A percentile compares a stretch with the other conserved stretches of the same genome.
Evolutionary conservation across 78 protist genomes (phyloP).

Genomic region (Guillardia theta): DNA sequence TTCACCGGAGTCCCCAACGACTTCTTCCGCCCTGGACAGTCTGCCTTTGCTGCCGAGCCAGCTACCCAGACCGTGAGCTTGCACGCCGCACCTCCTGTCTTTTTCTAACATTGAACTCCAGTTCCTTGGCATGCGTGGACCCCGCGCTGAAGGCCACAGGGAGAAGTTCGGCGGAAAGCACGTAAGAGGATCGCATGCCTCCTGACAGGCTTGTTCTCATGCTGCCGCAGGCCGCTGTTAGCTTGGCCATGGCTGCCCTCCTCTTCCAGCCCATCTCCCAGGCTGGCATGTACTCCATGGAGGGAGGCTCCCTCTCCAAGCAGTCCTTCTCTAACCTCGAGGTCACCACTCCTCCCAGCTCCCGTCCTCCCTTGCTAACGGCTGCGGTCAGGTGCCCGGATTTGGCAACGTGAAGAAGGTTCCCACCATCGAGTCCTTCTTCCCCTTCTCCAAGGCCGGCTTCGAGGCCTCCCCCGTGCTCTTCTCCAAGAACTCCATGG

Average conservation of each 20-base stretch:
- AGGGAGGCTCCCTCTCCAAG: not conserved
- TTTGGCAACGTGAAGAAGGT: not conserved
- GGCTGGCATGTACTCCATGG: not conserved
- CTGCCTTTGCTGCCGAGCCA: too few species aligned
- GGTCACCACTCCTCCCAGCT: too few species aligned
- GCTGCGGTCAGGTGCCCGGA: not conserved
- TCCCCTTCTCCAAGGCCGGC: not conserved
- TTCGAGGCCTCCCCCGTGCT: not conserved
- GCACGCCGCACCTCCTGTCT: not conserved
- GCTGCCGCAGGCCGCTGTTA: too few species aligned
- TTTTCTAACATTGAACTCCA: not conserved
- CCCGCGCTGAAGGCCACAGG: not conserved
- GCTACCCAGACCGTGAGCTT: too few species aligned
- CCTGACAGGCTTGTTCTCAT: too few species aligned
- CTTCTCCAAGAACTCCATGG: not conserved
- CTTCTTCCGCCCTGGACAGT: not conserved
- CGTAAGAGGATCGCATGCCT: too few species aligned
- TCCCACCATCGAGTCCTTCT: not conserved
- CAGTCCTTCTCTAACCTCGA: not conserved
- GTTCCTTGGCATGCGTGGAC: slow-evolving; percentile 11
- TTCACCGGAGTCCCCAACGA: not conserved
- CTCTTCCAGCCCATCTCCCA: not conserved
- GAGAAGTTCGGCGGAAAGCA: slow-evolving; percentile 9
- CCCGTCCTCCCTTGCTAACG: too few species aligned
- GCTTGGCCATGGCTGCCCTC: not conserved